Percentiles rank a stretch among this genome's conserved stretches.
Evolutionary conservation across 495 filamentous ascomycete species (phyloP).

Genomic region (Neurospora discreta): DNA sequence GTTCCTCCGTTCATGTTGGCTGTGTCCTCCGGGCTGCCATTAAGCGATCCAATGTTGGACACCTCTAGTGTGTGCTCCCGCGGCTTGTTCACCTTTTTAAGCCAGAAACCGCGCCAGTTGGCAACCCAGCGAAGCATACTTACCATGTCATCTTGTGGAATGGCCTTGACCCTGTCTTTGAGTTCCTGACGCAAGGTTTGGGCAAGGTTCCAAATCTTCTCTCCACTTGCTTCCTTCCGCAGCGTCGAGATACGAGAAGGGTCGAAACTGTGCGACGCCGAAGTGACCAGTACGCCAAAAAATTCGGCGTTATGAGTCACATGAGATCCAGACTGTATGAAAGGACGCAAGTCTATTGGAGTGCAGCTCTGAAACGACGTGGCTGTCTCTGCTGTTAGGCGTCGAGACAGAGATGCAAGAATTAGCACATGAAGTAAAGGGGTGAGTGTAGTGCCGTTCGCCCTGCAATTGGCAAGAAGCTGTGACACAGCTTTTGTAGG

Average conservation of each 20-base stretch:
- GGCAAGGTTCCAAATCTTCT: constrained; percentile 19
- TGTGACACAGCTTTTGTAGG: constrained; percentile 1
- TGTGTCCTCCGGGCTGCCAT: constrained; percentile 2
- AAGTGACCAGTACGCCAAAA: constrained; percentile 24
- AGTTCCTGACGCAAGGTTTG: constrained; percentile 10
- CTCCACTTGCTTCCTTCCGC: constrained; percentile 5
- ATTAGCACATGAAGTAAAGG: constrained; percentile 22
- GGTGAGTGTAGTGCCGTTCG: constrained; percentile 21
- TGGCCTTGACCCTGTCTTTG: constrained; percentile 4
- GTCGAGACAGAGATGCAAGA: constrained; percentile 13
- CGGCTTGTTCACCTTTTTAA: constrained; percentile 15
- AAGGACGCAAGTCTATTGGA: constrained; percentile 22
- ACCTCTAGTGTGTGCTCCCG: constrained; percentile 19
- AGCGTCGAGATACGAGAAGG: constrained; percentile 6
- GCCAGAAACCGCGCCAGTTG: constrained; percentile 21
- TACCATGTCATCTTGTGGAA: constrained; percentile 22
- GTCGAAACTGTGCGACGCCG: constrained; percentile 12
- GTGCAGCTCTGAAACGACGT: constrained; percentile 17
- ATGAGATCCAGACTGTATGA: constrained; percentile 1
- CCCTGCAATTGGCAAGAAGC: constrained; percentile 18
- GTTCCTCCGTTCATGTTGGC: not conserved
- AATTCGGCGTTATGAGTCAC: not conserved
- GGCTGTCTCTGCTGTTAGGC: constrained; percentile 9
- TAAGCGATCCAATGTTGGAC: constrained; percentile 22
- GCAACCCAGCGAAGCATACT: constrained; percentile 20